Evolutionary conservation across 495 filamentous ascomycete genomes (phyloP), one percentile per base, ranked within the genome.

Genomic region (Aspergillus biplanus): DNA sequence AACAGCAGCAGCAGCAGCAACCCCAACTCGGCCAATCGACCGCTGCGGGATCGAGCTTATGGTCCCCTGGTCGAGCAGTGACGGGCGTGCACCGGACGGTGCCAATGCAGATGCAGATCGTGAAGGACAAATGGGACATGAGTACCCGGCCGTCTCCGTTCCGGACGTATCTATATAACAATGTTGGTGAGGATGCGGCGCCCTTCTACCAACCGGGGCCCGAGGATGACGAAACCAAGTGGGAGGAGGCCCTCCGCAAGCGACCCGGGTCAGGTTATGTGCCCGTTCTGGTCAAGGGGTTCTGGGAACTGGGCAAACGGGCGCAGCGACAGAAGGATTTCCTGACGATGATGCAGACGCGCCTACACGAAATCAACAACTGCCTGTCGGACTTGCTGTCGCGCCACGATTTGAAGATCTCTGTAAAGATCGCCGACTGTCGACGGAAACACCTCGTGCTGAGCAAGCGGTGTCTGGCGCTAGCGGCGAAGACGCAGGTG

Each of bases 101-200:
- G 13, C 85, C 87, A 15, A 92, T 96, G 64, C 94, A 98, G 76
- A 92, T 97, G 55, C 75, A 85, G 56, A 82, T 88, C 21, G 83
- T 97, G 62, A 80, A 85, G 47, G 82, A 89, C 37, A 97, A 97
- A 81, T 99, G 95, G 95, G 84, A 92, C 65, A 85, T 91, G 2
- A 72, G 78, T 7, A 86, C 80, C 68, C 85, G 84, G 11, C 81
- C 85, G 63, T 96, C 91, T 61, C 87, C 85, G 6, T 96, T 99
- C 79, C 89, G 92, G 69, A 80, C 89, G 58, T 98, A 99, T 73
- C 90, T 97, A 73, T 99, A 98, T 80, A 98, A 99, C 76, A 84
- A 89, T 65, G 92, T 97, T 58, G 86, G 87, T 16, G 87, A 92
- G 65, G 86, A 90, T 18, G 80, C 85, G 56, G 89, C 90, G 7